Percentiles rank a stretch among this genome's conserved stretches.
These are phyloP conservation scores for Macrotyloma uniflorum DNA, from an alignment of 306 rosid species.

Conservation along the genomic window DNA sequence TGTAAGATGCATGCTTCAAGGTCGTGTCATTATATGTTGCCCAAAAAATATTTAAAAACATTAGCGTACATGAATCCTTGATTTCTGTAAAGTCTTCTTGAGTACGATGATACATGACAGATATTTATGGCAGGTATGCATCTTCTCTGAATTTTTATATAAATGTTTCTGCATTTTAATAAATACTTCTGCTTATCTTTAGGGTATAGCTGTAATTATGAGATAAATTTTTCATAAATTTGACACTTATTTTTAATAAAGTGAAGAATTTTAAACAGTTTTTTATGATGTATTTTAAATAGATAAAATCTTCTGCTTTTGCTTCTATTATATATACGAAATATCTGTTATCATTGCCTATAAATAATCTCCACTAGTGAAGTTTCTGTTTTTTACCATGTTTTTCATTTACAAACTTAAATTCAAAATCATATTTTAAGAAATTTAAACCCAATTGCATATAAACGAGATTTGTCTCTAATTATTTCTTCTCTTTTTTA, in stretches of 20 bases:
- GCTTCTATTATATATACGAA: too few relatives aligned
- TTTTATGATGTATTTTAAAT: background rate
- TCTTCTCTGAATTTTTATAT: too few relatives aligned
- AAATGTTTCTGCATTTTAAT: background rate
- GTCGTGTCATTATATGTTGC: background rate
- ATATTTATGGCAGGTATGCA: too few relatives aligned
- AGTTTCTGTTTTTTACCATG: too few relatives aligned
- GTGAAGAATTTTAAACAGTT: background rate
- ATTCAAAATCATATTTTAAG: too few relatives aligned
- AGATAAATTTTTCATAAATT: background rate
- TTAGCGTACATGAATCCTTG: background rate
- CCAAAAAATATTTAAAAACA: background rate
- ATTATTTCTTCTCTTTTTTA: too few relatives aligned
- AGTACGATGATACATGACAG: background rate
- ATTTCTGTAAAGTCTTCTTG: background rate
- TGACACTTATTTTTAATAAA: too few relatives aligned
- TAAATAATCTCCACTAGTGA: too few relatives aligned
- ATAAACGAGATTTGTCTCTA: too few relatives aligned
- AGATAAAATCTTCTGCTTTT: background rate
- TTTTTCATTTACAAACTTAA: too few relatives aligned
- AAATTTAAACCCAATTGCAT: too few relatives aligned
- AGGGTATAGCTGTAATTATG: background rate
- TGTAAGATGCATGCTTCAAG: constrained; percentile 7
- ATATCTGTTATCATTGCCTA: too few relatives aligned
- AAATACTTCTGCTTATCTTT: background rate